Base-by-base conservation (phyloP, 345 rosid genomes). In the Populus simonii region DNA sequence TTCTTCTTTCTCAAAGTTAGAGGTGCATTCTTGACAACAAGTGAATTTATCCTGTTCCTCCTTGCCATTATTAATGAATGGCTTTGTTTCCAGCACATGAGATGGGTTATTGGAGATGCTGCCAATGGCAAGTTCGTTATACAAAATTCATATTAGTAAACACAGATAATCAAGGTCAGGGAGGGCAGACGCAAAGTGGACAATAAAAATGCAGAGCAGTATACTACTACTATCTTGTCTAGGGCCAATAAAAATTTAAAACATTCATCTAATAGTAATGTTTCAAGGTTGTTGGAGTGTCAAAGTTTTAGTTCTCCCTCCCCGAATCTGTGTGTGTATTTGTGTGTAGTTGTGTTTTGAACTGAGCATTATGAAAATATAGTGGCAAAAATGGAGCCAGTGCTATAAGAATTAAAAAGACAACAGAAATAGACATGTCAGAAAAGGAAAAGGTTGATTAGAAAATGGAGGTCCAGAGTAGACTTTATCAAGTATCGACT, bases 1-100 rank as follows among this genome's bases (percentile, higher is more conserved):
- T 88, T 94, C 93, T 88, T 94, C 97, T 77, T 86, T 90, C 80
- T 91, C 94, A 68, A 84, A 94, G 69, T 85, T 88, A 15, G 86
- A 89, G 71, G 81, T 88, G 90, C 98, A 94, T 79, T 94, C 94
- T 65, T 84, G 85, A 53, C 97, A 94, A 76, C 89, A 86, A 63
- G 61, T 83, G 65, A 90, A 87, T 81, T 84, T 84, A 22, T 88
- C 90, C 80, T 85, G 84, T 55, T 85, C 92, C 45, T 89, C 89
- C 73, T 87, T 89, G 77, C 73, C n/a, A 61, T 16, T 69, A 20
- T 62, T 84, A 31, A 78, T 80, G 51, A 79, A 75, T 53, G 90
- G 87, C 83, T 89, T 89, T 81, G 81, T 85, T 79, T 92, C 98
- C 66, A 78, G 74, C 41, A 45, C 79, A 80, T 77, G 89, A 78